Conservation (phyloP, 768 basidiomycete genomes). For the Suillus subluteus region DNA sequence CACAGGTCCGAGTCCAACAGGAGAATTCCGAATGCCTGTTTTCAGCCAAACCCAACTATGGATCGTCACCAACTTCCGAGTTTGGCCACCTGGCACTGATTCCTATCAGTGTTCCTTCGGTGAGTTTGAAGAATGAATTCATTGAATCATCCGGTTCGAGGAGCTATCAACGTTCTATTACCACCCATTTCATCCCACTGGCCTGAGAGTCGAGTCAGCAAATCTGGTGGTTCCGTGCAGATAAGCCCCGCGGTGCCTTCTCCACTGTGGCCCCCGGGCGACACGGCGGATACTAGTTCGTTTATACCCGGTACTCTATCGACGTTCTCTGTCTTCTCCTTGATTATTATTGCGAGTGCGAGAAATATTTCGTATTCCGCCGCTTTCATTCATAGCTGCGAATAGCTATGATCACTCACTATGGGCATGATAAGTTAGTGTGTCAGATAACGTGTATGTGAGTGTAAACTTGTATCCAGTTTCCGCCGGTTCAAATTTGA, state of each 20-base stretch:
- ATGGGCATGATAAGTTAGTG: background rate
- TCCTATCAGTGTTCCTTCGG: background rate
- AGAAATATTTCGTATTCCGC: background rate
- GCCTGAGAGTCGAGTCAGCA: background rate
- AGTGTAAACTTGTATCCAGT: background rate
- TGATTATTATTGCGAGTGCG: background rate
- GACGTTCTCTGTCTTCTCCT: background rate
- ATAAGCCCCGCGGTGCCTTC: background rate
- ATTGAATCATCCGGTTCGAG: background rate
- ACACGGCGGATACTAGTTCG: background rate
- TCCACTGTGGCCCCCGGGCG: background rate
- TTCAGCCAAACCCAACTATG: background rate
- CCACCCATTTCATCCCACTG: background rate
- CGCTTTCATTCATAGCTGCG: background rate
- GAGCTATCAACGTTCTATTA: background rate
- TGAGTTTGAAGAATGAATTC: background rate
- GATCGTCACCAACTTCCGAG: background rate
- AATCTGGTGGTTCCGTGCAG: no score
- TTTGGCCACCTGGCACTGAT: background rate
- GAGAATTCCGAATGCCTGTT: slow-evolving; percentile 1
- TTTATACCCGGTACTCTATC: background rate
- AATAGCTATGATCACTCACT: background rate
- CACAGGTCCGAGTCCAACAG: background rate
- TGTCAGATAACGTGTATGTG: background rate
- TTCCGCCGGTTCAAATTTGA: background rate